Percentiles rank a stretch among this genome's conserved stretches.
Conservation (phyloP, 225 moss, liverwort and hornwort genomes). For the Polytrichum formosum region DNA sequence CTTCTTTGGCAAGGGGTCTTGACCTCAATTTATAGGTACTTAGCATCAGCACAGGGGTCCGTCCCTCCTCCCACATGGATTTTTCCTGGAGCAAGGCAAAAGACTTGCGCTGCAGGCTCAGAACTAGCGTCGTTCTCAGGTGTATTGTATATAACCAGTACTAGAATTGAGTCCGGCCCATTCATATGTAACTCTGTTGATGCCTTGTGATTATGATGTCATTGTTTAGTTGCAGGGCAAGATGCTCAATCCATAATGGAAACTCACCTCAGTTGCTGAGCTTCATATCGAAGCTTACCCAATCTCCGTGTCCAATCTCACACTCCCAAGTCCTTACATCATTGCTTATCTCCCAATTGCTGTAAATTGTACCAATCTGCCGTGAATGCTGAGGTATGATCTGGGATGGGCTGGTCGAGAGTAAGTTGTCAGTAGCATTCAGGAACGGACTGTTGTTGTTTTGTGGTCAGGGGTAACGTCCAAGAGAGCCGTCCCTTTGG, state of each 20-base stretch:
- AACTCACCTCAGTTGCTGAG: not conserved
- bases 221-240: not conserved
- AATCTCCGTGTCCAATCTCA: too few species aligned
- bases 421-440: too few species aligned
- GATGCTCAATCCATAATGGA: not conserved
- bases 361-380: too few species aligned
- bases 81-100: not conserved
- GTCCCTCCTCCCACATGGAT: not conserved
- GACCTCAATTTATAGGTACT: not conserved
- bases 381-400: too few species aligned
- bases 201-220: not conserved
- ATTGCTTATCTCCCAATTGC: too few species aligned
- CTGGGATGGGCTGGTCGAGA: too few species aligned
- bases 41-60: not conserved
- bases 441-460: too few species aligned
- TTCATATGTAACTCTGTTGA: not conserved
- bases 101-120: not conserved
- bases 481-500: too few species aligned
- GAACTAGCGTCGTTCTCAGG: not conserved
- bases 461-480: too few species aligned
- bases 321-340: too few species aligned
- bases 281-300: not conserved
- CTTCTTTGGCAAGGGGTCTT: not conserved
- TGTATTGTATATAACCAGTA: constrained; percentile 4
- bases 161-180: constrained; percentile 1